These are phyloP conservation scores for Solidago caesia DNA, from an alignment of 129 eudicot species.

Conservation along the genomic window DNA sequence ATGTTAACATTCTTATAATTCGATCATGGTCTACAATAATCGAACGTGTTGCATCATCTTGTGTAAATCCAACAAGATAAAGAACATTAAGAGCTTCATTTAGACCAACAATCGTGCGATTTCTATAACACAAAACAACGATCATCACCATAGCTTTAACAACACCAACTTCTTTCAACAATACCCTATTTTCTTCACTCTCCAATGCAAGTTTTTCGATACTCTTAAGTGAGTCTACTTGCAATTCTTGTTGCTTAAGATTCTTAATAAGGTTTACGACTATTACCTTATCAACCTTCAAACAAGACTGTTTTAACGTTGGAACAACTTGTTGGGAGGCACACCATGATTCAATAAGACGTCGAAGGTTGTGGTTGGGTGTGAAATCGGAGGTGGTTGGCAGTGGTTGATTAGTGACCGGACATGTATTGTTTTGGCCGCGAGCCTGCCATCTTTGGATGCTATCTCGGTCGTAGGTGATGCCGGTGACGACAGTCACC, in stretches of 20 bases:
- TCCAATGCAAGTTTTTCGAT: conserved; percentile 37
- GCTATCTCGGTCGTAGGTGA: conserved; percentile 72
- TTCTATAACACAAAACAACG: conserved; percentile 35
- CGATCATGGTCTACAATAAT: conserved; percentile 31
- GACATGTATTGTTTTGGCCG: conserved; percentile 44
- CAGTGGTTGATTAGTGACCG: conserved; percentile 70
- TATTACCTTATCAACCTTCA: conserved; percentile 11
- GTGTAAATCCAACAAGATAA: conserved; percentile 26
- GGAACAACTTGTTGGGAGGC: conserved; percentile 31
- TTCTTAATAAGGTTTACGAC: conserved; percentile 34
- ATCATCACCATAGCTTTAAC: conserved; percentile 34
- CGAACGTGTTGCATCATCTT: conserved; percentile 12
- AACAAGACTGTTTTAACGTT: conserved; percentile 12
- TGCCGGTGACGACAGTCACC: conserved; percentile 62
- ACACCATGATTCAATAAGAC: conserved; percentile 71
- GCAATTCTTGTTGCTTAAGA: conserved; percentile 25
- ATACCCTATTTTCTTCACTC: conserved; percentile 31
- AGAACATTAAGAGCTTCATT: conserved; percentile 51
- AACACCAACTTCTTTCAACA: conserved; percentile 48
- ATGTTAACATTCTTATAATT: conserved; percentile 40
- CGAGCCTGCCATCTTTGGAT: conserved; percentile 64
- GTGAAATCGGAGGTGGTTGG: conserved; percentile 41
- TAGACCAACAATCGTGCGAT: conserved; percentile 27
- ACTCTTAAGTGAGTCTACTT: conserved; percentile 35
- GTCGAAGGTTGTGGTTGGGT: conserved; percentile 73